Evolutionary conservation across 106 monocot species (phyloP).

Genomic region (Acorus calamus): DNA sequence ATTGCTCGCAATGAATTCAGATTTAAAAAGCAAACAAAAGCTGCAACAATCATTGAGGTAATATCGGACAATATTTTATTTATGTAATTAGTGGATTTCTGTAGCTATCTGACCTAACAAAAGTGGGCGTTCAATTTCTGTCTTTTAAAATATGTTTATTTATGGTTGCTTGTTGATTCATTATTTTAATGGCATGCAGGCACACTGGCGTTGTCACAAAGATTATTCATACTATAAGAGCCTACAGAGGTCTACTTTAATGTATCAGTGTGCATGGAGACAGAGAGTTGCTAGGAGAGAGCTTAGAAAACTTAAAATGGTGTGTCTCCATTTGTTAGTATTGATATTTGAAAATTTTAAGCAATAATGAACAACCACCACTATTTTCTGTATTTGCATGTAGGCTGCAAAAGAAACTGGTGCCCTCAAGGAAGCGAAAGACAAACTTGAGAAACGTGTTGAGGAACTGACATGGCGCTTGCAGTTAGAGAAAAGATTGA

Average conservation of each 20-base stretch:
- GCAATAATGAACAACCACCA: too few species aligned
- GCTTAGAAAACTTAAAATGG: slow-evolving; percentile 39
- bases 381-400: neutral
- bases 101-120: too few species aligned
- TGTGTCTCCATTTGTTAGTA: slow-evolving; percentile 1
- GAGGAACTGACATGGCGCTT: slow-evolving; percentile 56
- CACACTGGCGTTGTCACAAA: slow-evolving; percentile 30
- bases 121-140: too few species aligned
- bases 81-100: too few species aligned
- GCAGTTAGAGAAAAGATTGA: slow-evolving; percentile 49
- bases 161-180: too few species aligned
- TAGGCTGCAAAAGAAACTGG: slow-evolving; percentile 75
- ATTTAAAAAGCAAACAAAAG: slow-evolving; percentile 29
- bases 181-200: slow-evolving; percentile 4
- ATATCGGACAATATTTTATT: too few species aligned
- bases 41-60: slow-evolving; percentile 49
- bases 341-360: neutral
- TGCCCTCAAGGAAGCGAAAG: slow-evolving; percentile 61
- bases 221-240: slow-evolving; percentile 27
- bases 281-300: slow-evolving; percentile 42
- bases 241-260: slow-evolving; percentile 34
- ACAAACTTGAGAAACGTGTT: slow-evolving; percentile 54
- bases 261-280: slow-evolving; percentile 52
- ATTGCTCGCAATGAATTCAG: slow-evolving; percentile 37
- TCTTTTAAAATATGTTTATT: too few species aligned